Evolutionary conservation across 257 asterid species (phyloP).

Genomic region (Gentiana straminea): DNA sequence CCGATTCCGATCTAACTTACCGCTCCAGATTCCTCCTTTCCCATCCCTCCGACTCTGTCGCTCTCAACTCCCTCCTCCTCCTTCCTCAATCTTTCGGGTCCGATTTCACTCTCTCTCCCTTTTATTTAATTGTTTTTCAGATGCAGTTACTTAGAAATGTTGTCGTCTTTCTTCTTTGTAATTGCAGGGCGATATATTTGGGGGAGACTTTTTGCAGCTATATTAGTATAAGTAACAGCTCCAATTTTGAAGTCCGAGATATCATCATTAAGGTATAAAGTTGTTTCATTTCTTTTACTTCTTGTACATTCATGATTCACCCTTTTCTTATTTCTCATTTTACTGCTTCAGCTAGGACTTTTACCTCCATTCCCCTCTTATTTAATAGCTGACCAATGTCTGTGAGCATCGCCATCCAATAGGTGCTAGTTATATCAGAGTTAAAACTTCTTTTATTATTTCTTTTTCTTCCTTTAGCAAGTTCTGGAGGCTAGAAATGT

Average conservation of each 20-base stretch:
- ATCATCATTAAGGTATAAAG: constrained; percentile 66
- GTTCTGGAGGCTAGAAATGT: no score
- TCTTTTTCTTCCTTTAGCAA: no score
- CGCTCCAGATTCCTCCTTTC: constrained; percentile 74
- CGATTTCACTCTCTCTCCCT: not conserved
- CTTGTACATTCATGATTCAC: not conserved
- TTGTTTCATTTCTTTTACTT: not conserved
- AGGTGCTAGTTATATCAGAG: no score
- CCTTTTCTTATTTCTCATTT: no score
- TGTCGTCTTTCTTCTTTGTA: not conserved
- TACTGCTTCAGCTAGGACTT: no score
- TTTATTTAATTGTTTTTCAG: not conserved
- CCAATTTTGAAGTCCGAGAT: constrained; percentile 74
- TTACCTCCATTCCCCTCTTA: no score
- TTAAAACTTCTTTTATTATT: no score
- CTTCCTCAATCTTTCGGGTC: constrained; percentile 96
- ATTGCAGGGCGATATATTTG: constrained; percentile 78
- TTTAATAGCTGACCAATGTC: no score
- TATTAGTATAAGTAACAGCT: constrained; percentile 92
- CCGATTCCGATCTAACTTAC: constrained; percentile 60
- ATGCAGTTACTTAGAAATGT: not conserved
- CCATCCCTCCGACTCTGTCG: constrained; percentile 75
- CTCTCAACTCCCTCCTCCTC: constrained; percentile 84
- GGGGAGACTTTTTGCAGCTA: constrained; percentile 99
- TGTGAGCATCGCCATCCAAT: no score